Conservation (phyloP, 2,329 filamentous ascomycete species). For the Macrophomina phaseolina region DNA sequence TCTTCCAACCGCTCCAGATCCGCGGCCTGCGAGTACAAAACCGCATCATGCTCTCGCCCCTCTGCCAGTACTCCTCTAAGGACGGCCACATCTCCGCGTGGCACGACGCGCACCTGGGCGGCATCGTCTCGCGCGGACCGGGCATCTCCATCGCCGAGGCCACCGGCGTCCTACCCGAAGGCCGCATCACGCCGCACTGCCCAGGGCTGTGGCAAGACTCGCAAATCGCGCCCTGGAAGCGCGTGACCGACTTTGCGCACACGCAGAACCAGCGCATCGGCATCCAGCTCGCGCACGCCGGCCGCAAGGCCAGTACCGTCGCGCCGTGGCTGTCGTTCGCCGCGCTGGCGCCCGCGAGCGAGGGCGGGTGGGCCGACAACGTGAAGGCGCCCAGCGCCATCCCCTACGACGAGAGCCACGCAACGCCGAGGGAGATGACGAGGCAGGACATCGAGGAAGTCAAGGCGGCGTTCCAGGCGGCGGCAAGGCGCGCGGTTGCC, state of each 20-base stretch:
- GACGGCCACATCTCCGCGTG: slow-evolving; percentile 78
- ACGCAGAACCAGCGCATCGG: slow-evolving; percentile 77
- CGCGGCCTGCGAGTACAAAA: slow-evolving; percentile 67
- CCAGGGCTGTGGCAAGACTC: slow-evolving; percentile 82
- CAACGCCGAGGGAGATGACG: slow-evolving; percentile 71
- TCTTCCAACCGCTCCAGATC: slow-evolving; percentile 64
- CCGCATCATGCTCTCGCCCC: slow-evolving; percentile 67
- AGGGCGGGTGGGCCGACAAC: slow-evolving; percentile 58
- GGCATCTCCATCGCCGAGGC: slow-evolving; percentile 79
- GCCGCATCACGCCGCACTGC: slow-evolving; percentile 83
- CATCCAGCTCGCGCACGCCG: slow-evolving; percentile 83
- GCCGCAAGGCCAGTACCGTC: slow-evolving; percentile 65
- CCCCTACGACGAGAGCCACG: slow-evolving; percentile 66
- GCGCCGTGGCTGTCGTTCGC: slow-evolving; percentile 67
- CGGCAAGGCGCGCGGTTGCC: slow-evolving; percentile 59
- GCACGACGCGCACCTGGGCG: slow-evolving; percentile 82
- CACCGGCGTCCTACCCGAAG: slow-evolving; percentile 74
- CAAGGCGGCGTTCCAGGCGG: slow-evolving; percentile 66
- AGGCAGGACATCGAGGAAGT: slow-evolving; percentile 69
- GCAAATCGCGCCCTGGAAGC: slow-evolving; percentile 74
- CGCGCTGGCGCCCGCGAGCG: slow-evolving; percentile 59
- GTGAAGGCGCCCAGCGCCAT: slow-evolving; percentile 64
- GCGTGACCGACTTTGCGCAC: slow-evolving; percentile 79
- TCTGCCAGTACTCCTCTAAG: slow-evolving; percentile 71
- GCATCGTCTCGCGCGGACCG: slow-evolving; percentile 77